These are phyloP conservation scores for Corylus americana DNA, from an alignment of 306 rosid species.

Conservation along the genomic window DNA sequence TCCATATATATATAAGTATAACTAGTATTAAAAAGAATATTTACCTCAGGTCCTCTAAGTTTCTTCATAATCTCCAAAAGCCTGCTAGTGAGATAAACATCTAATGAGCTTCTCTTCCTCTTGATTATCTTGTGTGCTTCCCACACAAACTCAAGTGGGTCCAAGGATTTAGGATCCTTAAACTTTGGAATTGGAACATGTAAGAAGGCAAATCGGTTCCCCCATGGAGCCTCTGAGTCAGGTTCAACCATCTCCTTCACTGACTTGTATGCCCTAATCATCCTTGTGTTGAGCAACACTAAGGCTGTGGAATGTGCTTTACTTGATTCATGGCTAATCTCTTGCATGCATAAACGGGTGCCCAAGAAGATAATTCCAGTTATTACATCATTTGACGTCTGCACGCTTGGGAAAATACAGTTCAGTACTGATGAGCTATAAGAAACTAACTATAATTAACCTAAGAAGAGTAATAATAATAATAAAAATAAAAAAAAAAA, in stretches of 20 bases:
- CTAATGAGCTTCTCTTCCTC: slow-evolving; percentile 39
- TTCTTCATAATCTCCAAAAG: slow-evolving; percentile 30
- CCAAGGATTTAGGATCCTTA: slow-evolving; percentile 20
- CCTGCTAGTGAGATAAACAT: slow-evolving; percentile 31
- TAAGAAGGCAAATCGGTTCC: slow-evolving; percentile 45
- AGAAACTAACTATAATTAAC: no score
- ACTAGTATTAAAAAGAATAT: neutral
- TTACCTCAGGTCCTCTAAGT: slow-evolving; percentile 51
- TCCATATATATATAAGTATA: no score
- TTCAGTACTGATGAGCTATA: neutral
- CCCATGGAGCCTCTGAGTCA: slow-evolving; percentile 40
- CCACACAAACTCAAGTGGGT: slow-evolving; percentile 42
- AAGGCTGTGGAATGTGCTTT: slow-evolving; percentile 36
- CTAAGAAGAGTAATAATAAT: no score
- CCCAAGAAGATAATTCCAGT: slow-evolving; percentile 47
- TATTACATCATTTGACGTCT: slow-evolving; percentile 53
- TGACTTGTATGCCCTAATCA: slow-evolving; percentile 39
- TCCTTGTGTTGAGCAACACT: slow-evolving; percentile 43
- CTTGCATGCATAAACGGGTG: slow-evolving; percentile 51
- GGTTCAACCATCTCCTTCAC: slow-evolving; percentile 47
- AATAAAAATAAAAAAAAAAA: no score
- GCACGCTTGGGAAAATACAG: neutral
- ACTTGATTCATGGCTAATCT: slow-evolving; percentile 28
- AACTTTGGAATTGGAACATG: slow-evolving; percentile 44
- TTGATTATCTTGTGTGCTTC: slow-evolving; percentile 35